Base-by-base conservation (phyloP, 768 basidiomycete genomes). In the Boletus patriciae region DNA sequence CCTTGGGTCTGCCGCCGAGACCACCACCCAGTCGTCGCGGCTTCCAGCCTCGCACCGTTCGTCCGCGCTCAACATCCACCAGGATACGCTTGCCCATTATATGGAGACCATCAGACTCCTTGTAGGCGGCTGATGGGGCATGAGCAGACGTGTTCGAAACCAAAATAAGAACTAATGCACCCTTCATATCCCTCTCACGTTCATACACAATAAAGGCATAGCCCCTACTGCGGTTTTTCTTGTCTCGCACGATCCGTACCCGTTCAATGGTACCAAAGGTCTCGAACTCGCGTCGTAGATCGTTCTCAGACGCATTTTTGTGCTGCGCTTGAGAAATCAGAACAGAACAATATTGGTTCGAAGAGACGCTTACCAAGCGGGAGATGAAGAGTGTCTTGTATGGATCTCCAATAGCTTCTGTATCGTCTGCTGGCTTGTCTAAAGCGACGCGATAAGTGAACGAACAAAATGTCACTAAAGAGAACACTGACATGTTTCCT, bases 171-270 rank as follows among this genome's bases (percentile, higher is more conserved):
- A 40, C 12, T 16, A 31, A 19, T 13, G 48, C 71, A 95, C 95
- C 95, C 84, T 98, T 98, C 97, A 99, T 99, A 71, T 99, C 97
- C 56, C 95, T 85, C 76, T 98, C 97, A 31, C 97, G 85, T 70
- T 99, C 97, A 63, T 93, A 99, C 18, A 99, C 94, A 60, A 99
- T 82, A 74, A 99, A 99, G 21, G 96, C 96, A 71, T 98, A 98
- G 15, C 94, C 94, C 60, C 90, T 79, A 67, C 90, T 84, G 55
- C 92, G 90, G 48, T 81, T 84, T 68, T 94, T 94, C 72, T 90
- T 86, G 79, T 97, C 92, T 34, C 88, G 85, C 12, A 98, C 95
- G 52, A 99, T 91, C 59, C 94, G 83, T 62, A 98, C 88, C 56
- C 92, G 84, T 76, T 98, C 97, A 63, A 99, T 93, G 10, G 89